Evolutionary conservation across 768 basidiomycete species (phyloP), one percentile per base, ranked within the genome.

Genomic region (Calocera cornea): DNA sequence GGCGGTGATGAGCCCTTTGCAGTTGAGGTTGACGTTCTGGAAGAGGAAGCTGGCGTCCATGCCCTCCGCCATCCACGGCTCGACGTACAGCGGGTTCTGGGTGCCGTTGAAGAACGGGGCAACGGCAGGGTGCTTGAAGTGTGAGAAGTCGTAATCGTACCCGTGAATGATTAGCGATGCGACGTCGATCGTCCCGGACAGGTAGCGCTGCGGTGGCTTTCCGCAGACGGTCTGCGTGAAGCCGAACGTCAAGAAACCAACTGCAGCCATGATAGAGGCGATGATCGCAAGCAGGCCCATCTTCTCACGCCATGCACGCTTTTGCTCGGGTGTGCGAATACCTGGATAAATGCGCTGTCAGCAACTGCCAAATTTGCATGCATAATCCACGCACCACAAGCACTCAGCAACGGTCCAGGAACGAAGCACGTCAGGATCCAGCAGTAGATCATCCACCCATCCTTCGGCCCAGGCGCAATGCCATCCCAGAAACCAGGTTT

Each of bases 271-370:
- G 70, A 94, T 83, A n/a, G 77, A 2, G 17, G 83, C 75, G 73
- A 95, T 92, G 76, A 97, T 81, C 70, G 82, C 80, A 64, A 99
- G 80, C 29, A 99, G 83, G 8, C 95, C 97, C 77, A 97, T 92
- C 80, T 99, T 99, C 79, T 99, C 97, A 70, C 97, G 83, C 95
- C 95, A 99, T 47, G 97, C 97, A 64, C 93, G 86, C 76, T 97
- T 94, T 71, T 89, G 89, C 70, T 99, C 97, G 0, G 92, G 89
- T 33, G 88, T 95, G 66, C 84, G 83, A 71, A 97, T 88, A 66
- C 95, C 92, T 94, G 68, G 33, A 65, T 63, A n/a, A 47, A 66
- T 11, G 40, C 44, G 22, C 36, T 40, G 34, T 68, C n/a, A 70
- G 65, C 54, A 34, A n/a, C n/a, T 34, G 16, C 41, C 19, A 40